Conservation (phyloP, 2,329 filamentous ascomycete species). For the Pseudocercospora ulei region DNA sequence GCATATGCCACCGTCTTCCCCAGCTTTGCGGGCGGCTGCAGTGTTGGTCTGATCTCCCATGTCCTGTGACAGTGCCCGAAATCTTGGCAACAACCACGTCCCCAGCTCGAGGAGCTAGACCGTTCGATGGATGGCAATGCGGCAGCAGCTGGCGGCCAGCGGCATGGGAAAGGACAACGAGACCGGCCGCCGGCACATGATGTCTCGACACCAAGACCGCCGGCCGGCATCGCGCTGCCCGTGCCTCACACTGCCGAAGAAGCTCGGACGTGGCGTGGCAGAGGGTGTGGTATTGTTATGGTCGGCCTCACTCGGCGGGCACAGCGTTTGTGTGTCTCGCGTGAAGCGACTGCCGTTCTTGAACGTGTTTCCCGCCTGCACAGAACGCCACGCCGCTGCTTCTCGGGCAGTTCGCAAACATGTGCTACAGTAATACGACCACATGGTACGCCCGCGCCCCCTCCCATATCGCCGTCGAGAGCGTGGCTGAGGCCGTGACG, state of each 20-base stretch:
- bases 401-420: slow-evolving; percentile 8
- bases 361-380: too few species aligned
- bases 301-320: slow-evolving; percentile 2
- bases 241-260: slow-evolving; percentile 6
- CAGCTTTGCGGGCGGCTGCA: too few species aligned
- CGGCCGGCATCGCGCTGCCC: too few species aligned
- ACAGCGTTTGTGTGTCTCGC: slow-evolving; percentile 3
- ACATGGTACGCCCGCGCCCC: slow-evolving; percentile 10
- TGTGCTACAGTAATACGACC: slow-evolving; percentile 21
- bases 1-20: too few species aligned
- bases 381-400: too few species aligned
- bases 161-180: neutral
- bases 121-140: neutral
- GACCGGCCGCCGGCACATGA: too few species aligned
- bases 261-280: slow-evolving; percentile 2
- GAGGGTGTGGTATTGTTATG: neutral
- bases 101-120: too few species aligned
- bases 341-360: too few species aligned
- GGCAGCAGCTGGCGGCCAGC: neutral
- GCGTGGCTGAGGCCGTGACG: neutral
- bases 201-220: too few species aligned
- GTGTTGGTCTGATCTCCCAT: too few species aligned
- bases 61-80: slow-evolving; percentile 1
- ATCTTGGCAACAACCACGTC: slow-evolving; percentile 8
- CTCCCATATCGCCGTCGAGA: neutral